Evolutionary conservation across 1,139 yeast genomes (phyloP).

Genomic region (Suhomyces bokatorum): DNA sequence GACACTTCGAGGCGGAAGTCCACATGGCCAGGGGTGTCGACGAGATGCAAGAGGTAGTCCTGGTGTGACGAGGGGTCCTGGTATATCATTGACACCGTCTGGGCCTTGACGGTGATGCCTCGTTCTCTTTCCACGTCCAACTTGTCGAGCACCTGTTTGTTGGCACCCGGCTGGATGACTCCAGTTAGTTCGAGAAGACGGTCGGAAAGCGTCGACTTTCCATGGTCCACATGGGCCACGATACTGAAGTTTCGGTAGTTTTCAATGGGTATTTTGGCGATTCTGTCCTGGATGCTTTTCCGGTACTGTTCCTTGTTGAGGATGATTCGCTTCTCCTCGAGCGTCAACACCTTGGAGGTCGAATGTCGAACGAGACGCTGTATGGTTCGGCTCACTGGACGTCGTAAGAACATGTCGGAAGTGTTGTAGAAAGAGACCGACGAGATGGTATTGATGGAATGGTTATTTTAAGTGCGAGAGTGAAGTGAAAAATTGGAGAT

Average conservation of each 20-base stretch:
- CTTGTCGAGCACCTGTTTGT: constrained; percentile 86
- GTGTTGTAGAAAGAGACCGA: neutral
- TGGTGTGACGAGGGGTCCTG: constrained; percentile 53
- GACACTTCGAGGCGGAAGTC: constrained; percentile 94
- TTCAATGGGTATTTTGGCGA: constrained; percentile 72
- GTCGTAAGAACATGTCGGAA: neutral
- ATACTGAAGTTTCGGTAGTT: constrained; percentile 89
- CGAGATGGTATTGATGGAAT: no score
- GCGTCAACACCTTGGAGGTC: constrained; percentile 15
- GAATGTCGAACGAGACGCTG: neutral
- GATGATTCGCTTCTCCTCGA: constrained; percentile 31
- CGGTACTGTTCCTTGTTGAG: constrained; percentile 36
- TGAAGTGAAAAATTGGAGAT: no score
- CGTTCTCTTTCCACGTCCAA: constrained; percentile 47
- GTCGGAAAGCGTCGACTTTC: constrained; percentile 90
- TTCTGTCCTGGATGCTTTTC: constrained; percentile 50
- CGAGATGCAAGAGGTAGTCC: constrained; percentile 83
- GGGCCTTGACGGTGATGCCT: constrained; percentile 96
- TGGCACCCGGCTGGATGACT: constrained; percentile 76
- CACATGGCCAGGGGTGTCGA: constrained; percentile 98
- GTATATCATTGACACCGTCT: constrained; percentile 92
- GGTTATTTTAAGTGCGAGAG: no score
- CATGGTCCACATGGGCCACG: constrained; percentile 97
- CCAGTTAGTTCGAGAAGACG: constrained; percentile 84
- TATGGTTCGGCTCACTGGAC: neutral